Evolutionary conservation across 768 basidiomycete genomes (phyloP).

Genomic region (Pisolithus tinctorius): DNA sequence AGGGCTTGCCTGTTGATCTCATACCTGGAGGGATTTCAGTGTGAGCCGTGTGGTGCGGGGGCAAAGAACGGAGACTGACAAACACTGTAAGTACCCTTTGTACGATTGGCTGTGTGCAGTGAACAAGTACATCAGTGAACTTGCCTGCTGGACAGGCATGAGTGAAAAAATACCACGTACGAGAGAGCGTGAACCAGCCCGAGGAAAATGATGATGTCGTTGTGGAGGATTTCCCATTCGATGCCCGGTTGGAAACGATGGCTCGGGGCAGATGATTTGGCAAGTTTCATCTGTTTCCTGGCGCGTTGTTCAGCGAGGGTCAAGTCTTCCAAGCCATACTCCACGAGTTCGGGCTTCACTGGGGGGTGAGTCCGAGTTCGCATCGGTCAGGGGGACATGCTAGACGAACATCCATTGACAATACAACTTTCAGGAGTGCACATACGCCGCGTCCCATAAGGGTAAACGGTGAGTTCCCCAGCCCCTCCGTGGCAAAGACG

Average conservation of each 20-base stretch:
- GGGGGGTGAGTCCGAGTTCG: not conserved
- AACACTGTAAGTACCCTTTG: conserved; percentile 72
- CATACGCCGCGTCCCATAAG: conserved; percentile 65
- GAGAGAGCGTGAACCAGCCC: conserved; percentile 67
- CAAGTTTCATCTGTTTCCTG: conserved; percentile 19
- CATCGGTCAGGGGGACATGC: not conserved
- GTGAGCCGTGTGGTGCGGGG: not conserved
- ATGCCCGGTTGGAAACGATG: conserved; percentile 53
- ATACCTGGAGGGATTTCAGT: conserved; percentile 27
- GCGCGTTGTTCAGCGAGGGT: conserved; percentile 51
- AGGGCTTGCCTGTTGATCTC: conserved; percentile 47
- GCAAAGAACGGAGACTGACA: conserved; percentile 36
- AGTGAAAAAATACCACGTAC: conserved; percentile 28
- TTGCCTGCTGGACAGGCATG: not conserved
- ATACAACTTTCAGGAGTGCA: conserved; percentile 67
- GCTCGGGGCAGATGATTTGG: conserved; percentile 26
- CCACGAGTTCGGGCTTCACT: conserved; percentile 33
- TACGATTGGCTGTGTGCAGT: conserved; percentile 53
- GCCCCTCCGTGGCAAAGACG: conserved; percentile 31
- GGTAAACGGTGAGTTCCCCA: conserved; percentile 59
- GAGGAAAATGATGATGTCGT: conserved; percentile 64
- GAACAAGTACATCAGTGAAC: not conserved
- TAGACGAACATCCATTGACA: conserved; percentile 68
- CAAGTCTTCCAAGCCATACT: conserved; percentile 53
- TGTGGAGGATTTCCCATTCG: conserved; percentile 73